These are phyloP conservation scores for Yamadazyma insecticola DNA, from an alignment of 805 yeast species.

Conservation along the genomic window DNA sequence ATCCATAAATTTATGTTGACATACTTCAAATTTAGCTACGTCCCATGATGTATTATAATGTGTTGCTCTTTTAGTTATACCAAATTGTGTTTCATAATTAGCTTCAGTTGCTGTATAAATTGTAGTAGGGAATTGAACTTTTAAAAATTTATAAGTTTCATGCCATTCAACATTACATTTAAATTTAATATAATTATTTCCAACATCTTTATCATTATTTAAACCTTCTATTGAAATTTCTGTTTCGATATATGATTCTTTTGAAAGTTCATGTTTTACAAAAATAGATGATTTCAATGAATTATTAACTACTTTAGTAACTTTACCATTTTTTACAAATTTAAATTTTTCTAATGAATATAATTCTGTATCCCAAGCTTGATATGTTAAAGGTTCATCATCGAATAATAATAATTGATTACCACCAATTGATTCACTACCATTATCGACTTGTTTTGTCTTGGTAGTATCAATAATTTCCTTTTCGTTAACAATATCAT, in stretches of 20 bases:
- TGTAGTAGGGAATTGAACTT: slow-evolving; percentile 92
- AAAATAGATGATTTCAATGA: slow-evolving; percentile 60
- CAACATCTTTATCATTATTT: slow-evolving; percentile 26
- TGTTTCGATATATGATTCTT: slow-evolving; percentile 56
- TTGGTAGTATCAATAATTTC: slow-evolving; percentile 62
- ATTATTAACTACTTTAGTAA: slow-evolving; percentile 42
- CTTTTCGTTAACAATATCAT: slow-evolving; percentile 50
- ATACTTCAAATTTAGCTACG: slow-evolving; percentile 92
- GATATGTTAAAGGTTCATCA: slow-evolving; percentile 87
- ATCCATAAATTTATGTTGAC: slow-evolving; percentile 92
- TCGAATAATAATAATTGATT: slow-evolving; percentile 80
- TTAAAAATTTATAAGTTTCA: slow-evolving; percentile 80
- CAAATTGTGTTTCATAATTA: slow-evolving; percentile 90
- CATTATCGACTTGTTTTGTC: slow-evolving; percentile 42
- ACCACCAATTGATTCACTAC: slow-evolving; percentile 44
- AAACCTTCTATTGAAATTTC: slow-evolving; percentile 65
- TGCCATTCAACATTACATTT: slow-evolving; percentile 70
- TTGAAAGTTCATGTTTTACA: slow-evolving; percentile 57
- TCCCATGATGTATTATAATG: slow-evolving; percentile 97
- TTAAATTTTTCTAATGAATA: slow-evolving; percentile 72
- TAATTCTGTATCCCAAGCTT: slow-evolving; percentile 97
- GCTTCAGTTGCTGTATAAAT: slow-evolving; percentile 66
- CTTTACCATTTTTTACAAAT: slow-evolving; percentile 38
- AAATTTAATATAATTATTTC: slow-evolving; percentile 31
- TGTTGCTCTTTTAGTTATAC: slow-evolving; percentile 86